These are phyloP conservation scores for Mucor indicus DNA, from an alignment of 371 early-diverging fungal species.

Conservation along the genomic window DNA sequence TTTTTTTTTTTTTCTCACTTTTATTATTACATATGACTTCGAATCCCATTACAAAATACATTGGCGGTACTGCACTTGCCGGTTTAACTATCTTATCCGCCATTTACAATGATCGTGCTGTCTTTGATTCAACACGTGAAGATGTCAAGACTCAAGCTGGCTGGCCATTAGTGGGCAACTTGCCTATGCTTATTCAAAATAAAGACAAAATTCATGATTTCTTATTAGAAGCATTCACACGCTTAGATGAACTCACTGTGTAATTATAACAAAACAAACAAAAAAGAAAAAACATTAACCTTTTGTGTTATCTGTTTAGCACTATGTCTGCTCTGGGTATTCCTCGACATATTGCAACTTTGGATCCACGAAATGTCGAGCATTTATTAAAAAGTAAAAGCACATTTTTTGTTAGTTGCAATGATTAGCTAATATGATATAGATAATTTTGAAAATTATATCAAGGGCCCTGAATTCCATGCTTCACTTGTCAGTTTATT, in stretches of 20 bases:
- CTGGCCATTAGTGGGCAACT: slow-evolving; percentile 19
- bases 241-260: slow-evolving; percentile 13
- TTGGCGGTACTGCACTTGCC: slow-evolving; percentile 28
- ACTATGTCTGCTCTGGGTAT: slow-evolving; percentile 19
- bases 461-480: slow-evolving; percentile 32
- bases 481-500: slow-evolving; percentile 19
- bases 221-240: slow-evolving; percentile 10
- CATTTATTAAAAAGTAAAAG: slow-evolving; percentile 28
- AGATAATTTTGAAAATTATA: slow-evolving; percentile 33
- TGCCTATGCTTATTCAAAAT: slow-evolving; percentile 11
- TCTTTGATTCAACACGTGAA: slow-evolving; percentile 15
- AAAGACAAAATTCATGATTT: slow-evolving; percentile 20
- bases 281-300: no score
- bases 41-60: slow-evolving; percentile 11
- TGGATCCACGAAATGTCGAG: slow-evolving; percentile 30
- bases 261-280: slow-evolving; percentile 2
- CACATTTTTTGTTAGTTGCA: no score
- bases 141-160: slow-evolving; percentile 15
- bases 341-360: slow-evolving; percentile 17
- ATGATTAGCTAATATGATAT: no score
- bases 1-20: not conserved
- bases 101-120: slow-evolving; percentile 23
- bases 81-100: slow-evolving; percentile 16
- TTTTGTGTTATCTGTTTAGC: slow-evolving; percentile 4
- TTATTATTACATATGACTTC: not conserved